Evolutionary conservation across 176 grass and related monocot genomes (phyloP), one percentile per base, ranked within the genome.

Genomic region (Canna indica): DNA sequence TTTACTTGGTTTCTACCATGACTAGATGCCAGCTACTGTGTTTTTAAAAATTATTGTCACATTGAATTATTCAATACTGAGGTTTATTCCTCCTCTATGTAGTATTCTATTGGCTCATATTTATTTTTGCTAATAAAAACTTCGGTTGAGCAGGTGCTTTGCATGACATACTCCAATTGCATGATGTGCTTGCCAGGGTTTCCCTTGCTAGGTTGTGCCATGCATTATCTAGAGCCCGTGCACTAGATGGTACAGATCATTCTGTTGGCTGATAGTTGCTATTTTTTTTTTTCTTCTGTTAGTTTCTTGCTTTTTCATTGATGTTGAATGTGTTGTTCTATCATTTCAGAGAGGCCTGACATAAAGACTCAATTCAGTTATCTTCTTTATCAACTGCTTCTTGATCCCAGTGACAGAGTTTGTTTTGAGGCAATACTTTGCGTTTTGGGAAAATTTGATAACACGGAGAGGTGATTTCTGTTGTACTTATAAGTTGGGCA

Each of bases 371-470:
- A 93, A 53, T 99, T 88, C 78, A 99, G 80, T 70, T 93, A 80
- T 76, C 94, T 99, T 73, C 94, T 99, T 59, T 99, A 99, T 78
- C 94, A 93, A 79, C 82, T 99, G 75, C 90, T 99, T 83, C 85
- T 99, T 69, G 94, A 99, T 81, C 94, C 94, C 61, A 99, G 94
- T 75, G 94, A 99, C 62, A 88, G 86, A 81, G 94, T 99, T 78
- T 99, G 94, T 86, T 99, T 99, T 80, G 94, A 99, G 77, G 94
- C 94, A 59, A 93, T 99, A 83, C 83, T 93, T 13, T 93, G 94
- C 82, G 90, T 99, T 20, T 68, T 99, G 78, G 94, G 94, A 53
- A 99, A 99, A 88, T 85, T 88, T 80, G 90, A 99, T 64, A 99
- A 79, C 73, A 79, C 94, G 41, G 90, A 93, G 82, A 93, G 94